Conservation (phyloP, 2,329 filamentous ascomycete genomes). For the Fusarium burgessii region DNA sequence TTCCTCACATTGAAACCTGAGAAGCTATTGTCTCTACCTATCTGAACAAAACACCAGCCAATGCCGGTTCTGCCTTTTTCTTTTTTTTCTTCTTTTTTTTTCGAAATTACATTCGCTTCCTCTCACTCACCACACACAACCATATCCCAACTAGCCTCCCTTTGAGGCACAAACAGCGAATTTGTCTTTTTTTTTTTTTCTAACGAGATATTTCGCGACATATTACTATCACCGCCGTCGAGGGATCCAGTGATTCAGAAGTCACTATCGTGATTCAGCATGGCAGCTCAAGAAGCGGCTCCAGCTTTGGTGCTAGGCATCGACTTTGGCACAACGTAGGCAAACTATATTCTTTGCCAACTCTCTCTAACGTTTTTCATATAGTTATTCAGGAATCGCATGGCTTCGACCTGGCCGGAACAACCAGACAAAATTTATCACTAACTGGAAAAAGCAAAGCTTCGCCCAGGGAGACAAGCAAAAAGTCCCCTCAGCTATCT, state of each 20-base stretch:
- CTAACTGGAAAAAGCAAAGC: constrained; percentile 45
- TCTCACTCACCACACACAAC: not conserved
- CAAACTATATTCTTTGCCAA: rapidly evolving
- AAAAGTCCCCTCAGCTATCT: constrained; percentile 50
- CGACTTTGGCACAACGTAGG: constrained; percentile 35
- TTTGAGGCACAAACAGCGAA: not conserved
- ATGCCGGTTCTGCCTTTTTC: not conserved
- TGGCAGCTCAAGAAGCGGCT: not conserved
- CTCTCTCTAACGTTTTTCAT: not conserved
- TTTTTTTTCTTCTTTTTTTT: too few species aligned
- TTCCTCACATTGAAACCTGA: too few species aligned
- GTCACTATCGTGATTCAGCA: not conserved
- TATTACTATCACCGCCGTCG: not conserved
- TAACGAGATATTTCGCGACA: not conserved
- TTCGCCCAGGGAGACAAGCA: constrained; percentile 47
- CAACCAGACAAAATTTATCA: constrained; percentile 48
- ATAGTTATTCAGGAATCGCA: constrained; percentile 56
- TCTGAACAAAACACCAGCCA: too few species aligned
- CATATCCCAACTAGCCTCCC: not conserved
- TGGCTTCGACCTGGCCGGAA: constrained; percentile 49
- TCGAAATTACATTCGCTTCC: not conserved
- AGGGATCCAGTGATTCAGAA: not conserved
- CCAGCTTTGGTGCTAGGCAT: constrained; percentile 27
- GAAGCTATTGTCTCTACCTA: not conserved
- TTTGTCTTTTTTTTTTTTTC: not conserved